Conservation (phyloP, 208 protist species). For the Acanthamoeba culbertsoni region DNA sequence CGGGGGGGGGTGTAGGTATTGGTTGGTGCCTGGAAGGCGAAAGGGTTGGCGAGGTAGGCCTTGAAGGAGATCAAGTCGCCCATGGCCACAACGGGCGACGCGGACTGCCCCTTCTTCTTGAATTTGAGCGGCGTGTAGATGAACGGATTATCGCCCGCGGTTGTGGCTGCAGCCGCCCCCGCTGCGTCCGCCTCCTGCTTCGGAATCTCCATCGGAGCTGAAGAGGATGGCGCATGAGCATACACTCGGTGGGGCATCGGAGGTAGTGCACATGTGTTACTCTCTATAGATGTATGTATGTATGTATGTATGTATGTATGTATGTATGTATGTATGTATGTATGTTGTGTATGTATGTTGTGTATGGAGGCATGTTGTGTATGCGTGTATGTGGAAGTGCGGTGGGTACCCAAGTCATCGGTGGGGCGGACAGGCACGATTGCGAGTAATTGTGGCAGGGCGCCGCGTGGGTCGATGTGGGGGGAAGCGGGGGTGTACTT, state of each 20-base stretch:
- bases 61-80: not conserved
- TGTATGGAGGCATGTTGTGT: too few relatives aligned
- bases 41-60: slow-evolving; percentile 22
- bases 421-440: not conserved
- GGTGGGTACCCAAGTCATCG: not conserved
- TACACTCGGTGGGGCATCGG: too few relatives aligned
- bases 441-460: not conserved
- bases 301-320: too few relatives aligned
- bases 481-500: not conserved
- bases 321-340: too few relatives aligned
- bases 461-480: slow-evolving; percentile 24
- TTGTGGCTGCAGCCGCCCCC: not conserved
- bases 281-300: too few relatives aligned
- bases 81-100: not conserved
- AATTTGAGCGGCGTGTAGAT: slow-evolving; percentile 19
- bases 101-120: not conserved
- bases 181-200: not conserved
- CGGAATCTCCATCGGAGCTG: not conserved
- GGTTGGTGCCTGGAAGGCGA: not conserved
- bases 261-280: too few relatives aligned
- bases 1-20: not conserved
- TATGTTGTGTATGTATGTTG: too few relatives aligned
- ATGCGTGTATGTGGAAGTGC: too few relatives aligned
- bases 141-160: not conserved
- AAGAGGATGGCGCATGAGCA: not conserved